Evolutionary conservation across 1,284 basidiomycete species (phyloP).

Genomic region (Austropuccinia psidii): DNA sequence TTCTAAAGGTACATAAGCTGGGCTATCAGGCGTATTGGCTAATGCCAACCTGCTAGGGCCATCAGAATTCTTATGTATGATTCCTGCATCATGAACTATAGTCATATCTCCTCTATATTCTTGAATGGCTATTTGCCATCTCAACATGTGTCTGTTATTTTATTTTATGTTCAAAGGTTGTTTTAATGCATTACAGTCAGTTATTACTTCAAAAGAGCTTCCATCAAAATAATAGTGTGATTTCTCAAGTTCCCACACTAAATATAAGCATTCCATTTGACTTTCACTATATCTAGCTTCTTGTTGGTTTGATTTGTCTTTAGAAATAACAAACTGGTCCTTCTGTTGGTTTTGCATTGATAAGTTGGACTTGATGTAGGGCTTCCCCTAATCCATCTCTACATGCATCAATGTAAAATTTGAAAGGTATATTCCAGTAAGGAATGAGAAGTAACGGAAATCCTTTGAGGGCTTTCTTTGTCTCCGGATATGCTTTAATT

Average conservation of each 20-base stretch:
- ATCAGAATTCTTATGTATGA: neutral
- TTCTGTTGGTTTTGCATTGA: neutral
- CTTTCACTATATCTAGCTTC: neutral
- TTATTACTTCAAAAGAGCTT: neutral
- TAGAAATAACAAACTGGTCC: neutral
- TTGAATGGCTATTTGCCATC: no score
- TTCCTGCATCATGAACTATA: neutral
- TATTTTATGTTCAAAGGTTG: neutral
- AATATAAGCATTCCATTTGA: neutral
- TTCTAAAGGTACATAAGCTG: neutral
- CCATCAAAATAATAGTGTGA: neutral
- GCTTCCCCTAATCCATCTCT: neutral
- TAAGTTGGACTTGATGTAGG: neutral
- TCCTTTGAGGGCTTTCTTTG: neutral
- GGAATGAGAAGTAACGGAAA: neutral
- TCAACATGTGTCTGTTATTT: neutral
- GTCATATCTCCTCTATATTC: neutral
- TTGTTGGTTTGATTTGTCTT: neutral
- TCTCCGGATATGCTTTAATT: neutral
- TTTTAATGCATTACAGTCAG: neutral
- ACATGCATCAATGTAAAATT: neutral
- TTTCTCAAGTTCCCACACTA: neutral
- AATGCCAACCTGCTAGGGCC: neutral
- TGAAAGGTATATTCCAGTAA: neutral
- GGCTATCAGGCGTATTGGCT: neutral